Evolutionary conservation across 305 asterid genomes (phyloP), one percentile per base, ranked within the genome.

Genomic region (Fraxinus baroniana): DNA sequence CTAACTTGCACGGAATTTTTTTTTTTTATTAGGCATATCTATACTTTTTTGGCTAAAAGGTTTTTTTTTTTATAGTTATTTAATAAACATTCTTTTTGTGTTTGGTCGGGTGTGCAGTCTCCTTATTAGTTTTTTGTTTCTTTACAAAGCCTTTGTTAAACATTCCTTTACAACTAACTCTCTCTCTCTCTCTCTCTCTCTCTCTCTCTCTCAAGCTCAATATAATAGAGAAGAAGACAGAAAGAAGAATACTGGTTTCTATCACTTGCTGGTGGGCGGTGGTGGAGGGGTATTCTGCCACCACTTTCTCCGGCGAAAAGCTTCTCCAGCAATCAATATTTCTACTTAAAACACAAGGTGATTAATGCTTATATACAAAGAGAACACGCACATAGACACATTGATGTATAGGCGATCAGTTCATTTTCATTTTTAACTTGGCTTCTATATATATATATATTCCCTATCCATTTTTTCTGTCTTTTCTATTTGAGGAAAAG

Each of bases 261-360:
- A 73, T 90, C 91, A 89, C 87, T 81, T 82, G 90, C 86, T 85
- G 93, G 93, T 88, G 87, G 86, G 28, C 80, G 83, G 75, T 13
- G 87, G 89, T 83, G 91, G 87, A 78, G 87, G 87, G 79, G 86
- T 86, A 81, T 66, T 81, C 72, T 64, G 78, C 83, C 87, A 87
- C 89, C 89, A 84, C 87, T 89, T 86, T 80, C 88, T 87, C 85
- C 32, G 82, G 84, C 73, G 55, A 83, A 73, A 81, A 85, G 64
- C 86, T 87, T 85, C 82, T 78, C 88, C 84, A 72, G 26, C 82
- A 66, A 39, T 83, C 85, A 49, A 83, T 44, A 44, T 80, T 84
- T 78, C 52, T 79, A 72, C 64, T 80, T 87, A 86, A 81, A 82
- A 71, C 81, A 79, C 70, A 87, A 87, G 88, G 88, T 82, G 79